Conservation (phyloP, 106 monocot genomes). For the Acorus gramineus region DNA sequence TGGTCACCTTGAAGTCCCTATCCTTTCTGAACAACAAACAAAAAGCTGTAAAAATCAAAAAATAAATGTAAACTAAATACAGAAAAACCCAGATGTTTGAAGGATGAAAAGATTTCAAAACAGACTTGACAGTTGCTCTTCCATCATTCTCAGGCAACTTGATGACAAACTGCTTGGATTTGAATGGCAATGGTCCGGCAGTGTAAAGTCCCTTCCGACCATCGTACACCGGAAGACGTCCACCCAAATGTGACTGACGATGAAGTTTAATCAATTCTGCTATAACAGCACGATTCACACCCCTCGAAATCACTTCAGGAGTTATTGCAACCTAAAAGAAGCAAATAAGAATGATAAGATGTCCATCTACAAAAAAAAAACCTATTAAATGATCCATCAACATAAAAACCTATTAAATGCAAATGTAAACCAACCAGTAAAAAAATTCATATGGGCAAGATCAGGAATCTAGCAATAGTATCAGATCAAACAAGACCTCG, state of each 20-base stretch:
- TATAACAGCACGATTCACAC: conserved; percentile 2
- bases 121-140: not conserved
- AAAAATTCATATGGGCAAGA: too few relatives aligned
- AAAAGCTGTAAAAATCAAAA: not conserved
- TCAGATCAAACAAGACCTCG: too few relatives aligned
- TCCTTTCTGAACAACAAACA: not conserved
- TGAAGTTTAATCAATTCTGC: not conserved
- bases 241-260: conserved; percentile 6
- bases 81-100: not conserved
- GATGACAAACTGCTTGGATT: conserved; percentile 11
- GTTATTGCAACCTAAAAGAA: conserved; percentile 6
- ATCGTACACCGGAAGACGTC: conserved; percentile 12
- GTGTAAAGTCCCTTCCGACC: conserved; percentile 18
- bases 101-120: not conserved
- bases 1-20: conserved; percentile 10
- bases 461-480: too few relatives aligned
- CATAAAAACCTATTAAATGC: too few relatives aligned
- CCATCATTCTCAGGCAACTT: conserved; percentile 1
- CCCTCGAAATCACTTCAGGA: conserved; percentile 5
- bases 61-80: not conserved
- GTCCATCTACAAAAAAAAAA: too few relatives aligned
- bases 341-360: too few relatives aligned
- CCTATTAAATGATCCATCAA: too few relatives aligned
- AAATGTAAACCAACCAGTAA: too few relatives aligned
- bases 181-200: conserved; percentile 17